Base-by-base conservation (phyloP, 345 rosid species). In the Microcos paniculata region DNA sequence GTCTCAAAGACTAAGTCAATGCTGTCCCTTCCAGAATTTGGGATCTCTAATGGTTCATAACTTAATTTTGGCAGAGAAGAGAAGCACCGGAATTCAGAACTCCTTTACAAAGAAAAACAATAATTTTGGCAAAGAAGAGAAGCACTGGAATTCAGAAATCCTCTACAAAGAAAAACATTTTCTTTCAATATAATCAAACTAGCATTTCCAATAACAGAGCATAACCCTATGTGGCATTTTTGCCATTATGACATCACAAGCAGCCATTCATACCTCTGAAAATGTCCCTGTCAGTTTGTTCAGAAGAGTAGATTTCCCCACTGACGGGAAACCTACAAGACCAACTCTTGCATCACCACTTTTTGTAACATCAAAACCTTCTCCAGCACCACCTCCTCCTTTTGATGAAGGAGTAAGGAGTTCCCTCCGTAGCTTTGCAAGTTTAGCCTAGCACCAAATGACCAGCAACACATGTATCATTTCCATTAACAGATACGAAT, bases 331-430 rank as follows among this genome's bases (percentile, higher is more conserved):
- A 18, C 98, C 98, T 24, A 96, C 95, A 8, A 96, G 86, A 69
- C 99, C 99, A 83, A 96, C 98, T 83, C 99, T 86, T 45, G 98
- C 92, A 80, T 92, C 98, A 67, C 98, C 98, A 77, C 99, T 93
- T 86, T 92, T 93, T 4, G 97, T 96, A 33, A 96, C 99, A 87
- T 96, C 97, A 85, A 93, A 96, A 80, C 98, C 99, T 88, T 92
- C 95, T 8, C 99, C 99, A 68, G 87, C 94, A 77, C 83, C 93
- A 53, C 86, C 98, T 46, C 89, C 94, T 71, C 99, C 98, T 87
- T 96, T 96, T 14, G 99, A 46, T 10, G 98, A 28, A 59, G 99
- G 98, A 48, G 92, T 85, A 62, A 96, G 98, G 66, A 96, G 92
- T 77, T 96, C 99, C 80, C 99, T 90, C 23, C 98, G 79, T 33